These are phyloP conservation scores for Speleostelium caveatum DNA, from an alignment of 78 protist genomes.

Conservation along the genomic window DNA sequence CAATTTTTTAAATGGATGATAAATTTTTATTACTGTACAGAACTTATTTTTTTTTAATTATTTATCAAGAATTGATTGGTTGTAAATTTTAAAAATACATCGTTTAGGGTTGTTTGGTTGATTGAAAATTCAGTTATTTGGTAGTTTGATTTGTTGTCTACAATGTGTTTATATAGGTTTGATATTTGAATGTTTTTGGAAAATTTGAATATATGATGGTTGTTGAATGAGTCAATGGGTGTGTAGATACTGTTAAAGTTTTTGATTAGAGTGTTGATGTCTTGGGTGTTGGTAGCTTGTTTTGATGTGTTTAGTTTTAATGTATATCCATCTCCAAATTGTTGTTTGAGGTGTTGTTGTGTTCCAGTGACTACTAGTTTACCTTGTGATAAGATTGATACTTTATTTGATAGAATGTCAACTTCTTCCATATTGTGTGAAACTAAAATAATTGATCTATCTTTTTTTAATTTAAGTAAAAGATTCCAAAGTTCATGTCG, in stretches of 20 bases:
- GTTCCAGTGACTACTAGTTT: constrained; percentile 77
- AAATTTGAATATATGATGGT: constrained; percentile 30
- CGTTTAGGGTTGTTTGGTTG: too few relatives aligned
- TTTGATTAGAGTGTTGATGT: constrained; percentile 12
- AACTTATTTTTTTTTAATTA: too few relatives aligned
- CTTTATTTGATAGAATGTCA: too few relatives aligned
- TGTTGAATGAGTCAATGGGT: constrained; percentile 6
- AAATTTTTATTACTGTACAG: too few relatives aligned
- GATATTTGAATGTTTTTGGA: constrained; percentile 28
- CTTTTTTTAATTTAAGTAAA: too few relatives aligned
- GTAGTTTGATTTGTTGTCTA: constrained; percentile 11
- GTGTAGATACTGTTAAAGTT: constrained; percentile 12
- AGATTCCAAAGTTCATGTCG: too few relatives aligned
- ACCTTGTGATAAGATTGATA: constrained; percentile 89
- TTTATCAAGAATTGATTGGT: too few relatives aligned
- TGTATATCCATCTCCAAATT: constrained; percentile 81
- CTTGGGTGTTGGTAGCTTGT: neutral
- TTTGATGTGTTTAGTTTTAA: constrained; percentile 5
- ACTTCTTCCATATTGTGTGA: too few relatives aligned
- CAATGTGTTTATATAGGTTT: constrained; percentile 11
- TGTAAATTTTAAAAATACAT: too few relatives aligned
- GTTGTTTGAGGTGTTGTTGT: constrained; percentile 80
- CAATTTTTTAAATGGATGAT: too few relatives aligned
- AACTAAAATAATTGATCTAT: too few relatives aligned
- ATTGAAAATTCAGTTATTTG: constrained; percentile 36